Conservation (phyloP, 148 eudicot genomes). For the Fagopyrum tataricum region DNA sequence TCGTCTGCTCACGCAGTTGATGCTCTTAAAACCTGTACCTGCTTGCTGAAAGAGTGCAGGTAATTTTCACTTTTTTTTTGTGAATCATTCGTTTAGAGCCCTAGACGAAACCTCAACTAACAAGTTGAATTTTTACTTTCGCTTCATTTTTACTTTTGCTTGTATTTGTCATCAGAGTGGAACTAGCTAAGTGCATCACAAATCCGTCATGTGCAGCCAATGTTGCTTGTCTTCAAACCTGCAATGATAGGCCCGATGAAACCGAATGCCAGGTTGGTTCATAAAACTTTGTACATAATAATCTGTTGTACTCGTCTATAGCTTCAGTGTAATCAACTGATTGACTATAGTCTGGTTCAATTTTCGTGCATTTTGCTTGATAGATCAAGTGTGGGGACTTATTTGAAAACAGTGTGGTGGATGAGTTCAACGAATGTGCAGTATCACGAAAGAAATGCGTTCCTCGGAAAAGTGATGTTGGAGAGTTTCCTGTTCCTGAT, state of each 20-base stretch:
- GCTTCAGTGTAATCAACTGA: background rate
- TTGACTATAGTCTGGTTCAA: background rate
- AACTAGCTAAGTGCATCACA: slow-evolving; percentile 90
- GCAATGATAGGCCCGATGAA: slow-evolving; percentile 93
- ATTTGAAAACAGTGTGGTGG: slow-evolving; percentile 90
- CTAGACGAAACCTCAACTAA: background rate
- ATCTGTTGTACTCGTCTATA: slow-evolving; percentile 1
- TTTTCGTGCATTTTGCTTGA: background rate
- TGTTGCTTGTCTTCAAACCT: slow-evolving; percentile 95
- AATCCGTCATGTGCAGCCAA: slow-evolving; percentile 99
- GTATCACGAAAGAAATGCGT: slow-evolving; percentile 96
- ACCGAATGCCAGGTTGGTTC: slow-evolving; percentile 87
- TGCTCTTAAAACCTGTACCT: slow-evolving; percentile 86
- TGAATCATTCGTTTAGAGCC: background rate
- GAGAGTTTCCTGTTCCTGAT: slow-evolving; percentile 91
- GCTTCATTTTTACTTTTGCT: background rate
- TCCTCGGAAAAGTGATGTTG: slow-evolving; percentile 85
- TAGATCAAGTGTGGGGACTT: slow-evolving; percentile 94
- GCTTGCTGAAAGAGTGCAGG: slow-evolving; percentile 98
- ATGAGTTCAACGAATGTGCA: slow-evolving; percentile 94
- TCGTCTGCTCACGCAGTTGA: slow-evolving; percentile 90
- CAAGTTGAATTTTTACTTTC: background rate
- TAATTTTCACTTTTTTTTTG: slow-evolving; percentile 18
- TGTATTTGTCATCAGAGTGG: slow-evolving; percentile 40
- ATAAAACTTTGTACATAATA: background rate